Evolutionary conservation across 352 stramenopile species (phyloP).

Genomic region (Phytophthora europaea): DNA sequence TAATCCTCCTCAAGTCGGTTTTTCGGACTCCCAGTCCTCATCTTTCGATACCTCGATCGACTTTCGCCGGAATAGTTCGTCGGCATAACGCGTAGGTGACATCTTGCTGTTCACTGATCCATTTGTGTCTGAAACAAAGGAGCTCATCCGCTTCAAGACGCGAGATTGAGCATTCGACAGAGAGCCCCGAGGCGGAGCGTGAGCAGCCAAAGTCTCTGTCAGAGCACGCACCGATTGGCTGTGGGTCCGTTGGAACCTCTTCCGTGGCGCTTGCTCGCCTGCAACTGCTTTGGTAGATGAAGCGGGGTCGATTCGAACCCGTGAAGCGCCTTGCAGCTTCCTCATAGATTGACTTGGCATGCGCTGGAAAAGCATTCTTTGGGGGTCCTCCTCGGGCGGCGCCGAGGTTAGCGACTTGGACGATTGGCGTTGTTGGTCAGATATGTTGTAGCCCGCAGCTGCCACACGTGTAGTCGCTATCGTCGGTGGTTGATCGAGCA

Average conservation of each 20-base stretch:
- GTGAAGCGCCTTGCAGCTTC: constrained; percentile 16
- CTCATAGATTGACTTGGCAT: constrained; percentile 33
- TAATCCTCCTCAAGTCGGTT: neutral
- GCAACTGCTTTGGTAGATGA: neutral
- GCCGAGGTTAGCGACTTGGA: neutral
- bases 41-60: constrained; percentile 13
- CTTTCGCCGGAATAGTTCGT: constrained; percentile 30
- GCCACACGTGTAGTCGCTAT: neutral
- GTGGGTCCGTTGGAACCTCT: constrained; percentile 30
- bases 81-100: constrained; percentile 41
- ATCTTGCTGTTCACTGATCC: constrained; percentile 7
- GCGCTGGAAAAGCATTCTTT: constrained; percentile 21
- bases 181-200: neutral
- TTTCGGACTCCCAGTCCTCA: constrained; percentile 20
- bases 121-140: constrained; percentile 32
- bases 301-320: constrained; percentile 3
- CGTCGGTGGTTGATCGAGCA: neutral
- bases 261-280: constrained; percentile 1
- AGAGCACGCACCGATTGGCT: constrained; percentile 28
- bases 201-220: constrained; percentile 16
- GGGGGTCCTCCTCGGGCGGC: neutral
- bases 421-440: neutral
- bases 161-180: constrained; percentile 9
- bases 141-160: constrained; percentile 34
- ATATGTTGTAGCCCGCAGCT: neutral